Percentiles rank a stretch among this genome's conserved stretches.
These are phyloP conservation scores for Stagonosporopsis rhizophila DNA, from an alignment of 2,329 filamentous ascomycete species.

Conservation along the genomic window DNA sequence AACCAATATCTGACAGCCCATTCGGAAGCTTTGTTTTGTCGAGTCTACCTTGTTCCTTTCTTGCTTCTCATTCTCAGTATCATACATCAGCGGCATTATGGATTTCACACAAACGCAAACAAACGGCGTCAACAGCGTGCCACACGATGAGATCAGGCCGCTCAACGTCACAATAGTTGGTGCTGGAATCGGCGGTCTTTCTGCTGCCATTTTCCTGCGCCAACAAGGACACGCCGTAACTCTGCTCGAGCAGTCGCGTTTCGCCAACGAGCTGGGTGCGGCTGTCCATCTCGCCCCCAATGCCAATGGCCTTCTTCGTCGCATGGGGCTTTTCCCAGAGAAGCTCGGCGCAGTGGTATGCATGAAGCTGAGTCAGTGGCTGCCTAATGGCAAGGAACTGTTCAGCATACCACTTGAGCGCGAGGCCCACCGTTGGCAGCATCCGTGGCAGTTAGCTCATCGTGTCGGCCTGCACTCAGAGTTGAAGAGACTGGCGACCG, in stretches of 20 bases:
- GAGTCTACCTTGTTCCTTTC: too few species aligned
- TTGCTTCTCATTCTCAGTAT: not conserved
- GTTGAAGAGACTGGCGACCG: slow-evolving; percentile 58
- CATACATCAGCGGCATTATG: slow-evolving; percentile 15
- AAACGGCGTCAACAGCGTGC: slow-evolving; percentile 7
- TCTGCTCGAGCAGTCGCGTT: slow-evolving; percentile 56
- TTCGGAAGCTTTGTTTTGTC: not conserved
- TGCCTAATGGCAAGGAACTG: slow-evolving; percentile 45
- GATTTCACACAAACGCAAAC: slow-evolving; percentile 22
- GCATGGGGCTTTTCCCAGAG: slow-evolving; percentile 54
- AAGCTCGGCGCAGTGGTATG: slow-evolving; percentile 47
- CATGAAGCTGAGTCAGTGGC: slow-evolving; percentile 48
- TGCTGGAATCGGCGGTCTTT: slow-evolving; percentile 62
- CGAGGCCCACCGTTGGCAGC: slow-evolving; percentile 57
- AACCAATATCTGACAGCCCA: not conserved
- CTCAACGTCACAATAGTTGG: slow-evolving; percentile 52
- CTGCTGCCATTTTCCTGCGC: slow-evolving; percentile 61
- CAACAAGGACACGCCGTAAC: slow-evolving; percentile 45
- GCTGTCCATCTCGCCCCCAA: slow-evolving; percentile 71
- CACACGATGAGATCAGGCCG: slow-evolving; percentile 26
- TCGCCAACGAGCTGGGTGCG: slow-evolving; percentile 65
- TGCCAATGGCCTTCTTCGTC: slow-evolving; percentile 62
- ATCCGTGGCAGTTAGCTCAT: slow-evolving; percentile 62
- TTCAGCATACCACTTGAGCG: slow-evolving; percentile 48
- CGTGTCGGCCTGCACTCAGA: slow-evolving; percentile 61